A percentile compares a stretch with the other conserved stretches of the same genome.
Conservation (phyloP, 2,329 filamentous ascomycete species). For the Clarireedia monteithiana region DNA sequence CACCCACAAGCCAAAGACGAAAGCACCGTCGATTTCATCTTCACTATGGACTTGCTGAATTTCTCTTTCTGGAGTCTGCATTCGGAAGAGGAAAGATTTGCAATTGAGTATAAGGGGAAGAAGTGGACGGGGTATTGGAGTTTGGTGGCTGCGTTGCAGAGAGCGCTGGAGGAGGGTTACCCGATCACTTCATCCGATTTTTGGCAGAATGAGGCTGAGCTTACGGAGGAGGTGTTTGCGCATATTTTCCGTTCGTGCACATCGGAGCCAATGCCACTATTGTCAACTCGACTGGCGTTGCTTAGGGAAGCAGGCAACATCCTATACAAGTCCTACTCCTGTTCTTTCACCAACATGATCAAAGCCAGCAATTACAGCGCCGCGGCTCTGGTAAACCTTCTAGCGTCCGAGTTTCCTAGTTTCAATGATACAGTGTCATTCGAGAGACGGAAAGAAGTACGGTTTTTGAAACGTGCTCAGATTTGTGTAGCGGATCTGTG, state of each 20-base stretch:
- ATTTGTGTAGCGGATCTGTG: conserved; percentile 94
- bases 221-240: conserved; percentile 63
- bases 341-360: conserved; percentile 67
- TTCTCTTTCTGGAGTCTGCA: conserved; percentile 91
- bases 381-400: conserved; percentile 74
- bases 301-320: conserved; percentile 77
- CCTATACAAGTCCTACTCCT: conserved; percentile 71
- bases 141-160: conserved; percentile 76
- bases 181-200: conserved; percentile 84
- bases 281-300: conserved; percentile 69
- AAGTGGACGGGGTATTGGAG: conserved; percentile 95
- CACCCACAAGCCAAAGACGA: conserved; percentile 81
- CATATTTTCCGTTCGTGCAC: conserved; percentile 83
- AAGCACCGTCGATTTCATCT: conserved; percentile 81
- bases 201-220: conserved; percentile 72
- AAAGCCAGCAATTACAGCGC: conserved; percentile 70
- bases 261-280: conserved; percentile 77
- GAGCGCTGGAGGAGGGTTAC: conserved; percentile 79
- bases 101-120: conserved; percentile 72
- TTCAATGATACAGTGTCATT: conserved; percentile 78
- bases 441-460: conserved; percentile 62
- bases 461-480: conserved; percentile 88
- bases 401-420: conserved; percentile 74
- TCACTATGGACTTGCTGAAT: conserved; percentile 94
- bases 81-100: conserved; percentile 62